These are phyloP conservation scores for Myriosclerotinia curreyana DNA, from an alignment of 2,329 filamentous ascomycete species.

Conservation along the genomic window DNA sequence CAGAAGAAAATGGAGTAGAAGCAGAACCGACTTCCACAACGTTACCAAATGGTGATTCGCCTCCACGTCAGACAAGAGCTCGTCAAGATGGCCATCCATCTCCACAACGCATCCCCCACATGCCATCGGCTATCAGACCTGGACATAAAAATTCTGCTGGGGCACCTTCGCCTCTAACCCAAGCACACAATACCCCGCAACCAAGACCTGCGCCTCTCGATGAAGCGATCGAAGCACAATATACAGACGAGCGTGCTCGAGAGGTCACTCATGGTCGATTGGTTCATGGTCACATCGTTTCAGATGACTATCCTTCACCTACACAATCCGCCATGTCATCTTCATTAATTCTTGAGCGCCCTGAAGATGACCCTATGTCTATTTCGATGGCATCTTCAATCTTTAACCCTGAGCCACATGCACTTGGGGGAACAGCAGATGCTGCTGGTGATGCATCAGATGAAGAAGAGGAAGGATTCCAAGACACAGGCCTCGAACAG, in stretches of 20 bases:
- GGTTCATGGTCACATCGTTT: conserved; percentile 91
- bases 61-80: conserved; percentile 27
- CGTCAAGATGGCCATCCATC: conserved; percentile 34
- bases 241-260: conserved; percentile 68
- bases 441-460: conserved; percentile 77
- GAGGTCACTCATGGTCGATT: conserved; percentile 91
- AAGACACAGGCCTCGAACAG: conserved; percentile 78
- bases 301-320: conserved; percentile 86
- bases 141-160: conserved; percentile 24
- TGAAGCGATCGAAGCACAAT: conserved; percentile 34
- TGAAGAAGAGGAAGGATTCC: conserved; percentile 87
- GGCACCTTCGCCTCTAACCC: conserved; percentile 29
- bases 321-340: conserved; percentile 65
- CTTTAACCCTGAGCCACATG: conserved; percentile 66
- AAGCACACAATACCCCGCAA: conserved; percentile 27
- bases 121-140: conserved; percentile 32
- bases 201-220: conserved; percentile 32
- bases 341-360: conserved; percentile 48
- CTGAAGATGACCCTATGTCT: conserved; percentile 76
- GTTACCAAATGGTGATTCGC: conserved; percentile 25
- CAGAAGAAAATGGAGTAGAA: conserved; percentile 13
- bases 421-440: conserved; percentile 79
- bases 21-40: conserved; percentile 17
- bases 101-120: conserved; percentile 27
- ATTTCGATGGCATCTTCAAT: conserved; percentile 69